phyloP scores from a whole-genome alignment of 352 stramenopile genomes.

The Globisporangium splendens region DNA sequence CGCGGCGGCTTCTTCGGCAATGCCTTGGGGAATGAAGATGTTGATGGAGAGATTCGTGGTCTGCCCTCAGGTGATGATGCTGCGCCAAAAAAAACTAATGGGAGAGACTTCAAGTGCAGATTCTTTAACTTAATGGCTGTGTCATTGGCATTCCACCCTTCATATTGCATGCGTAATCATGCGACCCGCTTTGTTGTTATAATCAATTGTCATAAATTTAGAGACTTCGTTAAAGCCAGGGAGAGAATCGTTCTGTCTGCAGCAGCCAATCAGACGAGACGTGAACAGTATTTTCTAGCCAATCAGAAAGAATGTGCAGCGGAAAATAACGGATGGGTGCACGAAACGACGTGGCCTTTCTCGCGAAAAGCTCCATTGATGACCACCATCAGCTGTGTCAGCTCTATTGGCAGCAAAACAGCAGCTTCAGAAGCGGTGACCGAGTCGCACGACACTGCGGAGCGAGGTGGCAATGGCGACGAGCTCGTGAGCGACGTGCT shows the following conservation, averaged over 20 bases:
- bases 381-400: background rate
- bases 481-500: conserved; percentile 24
- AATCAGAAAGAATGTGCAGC: background rate
- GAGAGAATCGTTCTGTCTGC: background rate
- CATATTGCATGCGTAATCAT: too few species aligned
- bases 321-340: background rate
- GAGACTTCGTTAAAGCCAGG: background rate
- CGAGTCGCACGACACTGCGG: background rate
- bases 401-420: background rate
- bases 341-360: background rate
- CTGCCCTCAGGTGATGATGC: background rate
- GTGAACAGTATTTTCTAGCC: background rate
- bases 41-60: too few species aligned
- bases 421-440: background rate
- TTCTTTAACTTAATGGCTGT: background rate
- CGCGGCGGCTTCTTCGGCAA: too few species aligned
- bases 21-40: background rate
- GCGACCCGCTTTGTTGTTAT: too few species aligned
- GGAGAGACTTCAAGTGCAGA: background rate
- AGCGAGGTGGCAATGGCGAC: background rate
- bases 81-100: background rate
- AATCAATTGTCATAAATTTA: too few species aligned
- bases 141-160: background rate
- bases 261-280: background rate
- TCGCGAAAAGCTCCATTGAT: background rate